These are phyloP conservation scores for Corniculantispora saksenae DNA, from an alignment of 2,329 filamentous ascomycete species.

Conservation along the genomic window DNA sequence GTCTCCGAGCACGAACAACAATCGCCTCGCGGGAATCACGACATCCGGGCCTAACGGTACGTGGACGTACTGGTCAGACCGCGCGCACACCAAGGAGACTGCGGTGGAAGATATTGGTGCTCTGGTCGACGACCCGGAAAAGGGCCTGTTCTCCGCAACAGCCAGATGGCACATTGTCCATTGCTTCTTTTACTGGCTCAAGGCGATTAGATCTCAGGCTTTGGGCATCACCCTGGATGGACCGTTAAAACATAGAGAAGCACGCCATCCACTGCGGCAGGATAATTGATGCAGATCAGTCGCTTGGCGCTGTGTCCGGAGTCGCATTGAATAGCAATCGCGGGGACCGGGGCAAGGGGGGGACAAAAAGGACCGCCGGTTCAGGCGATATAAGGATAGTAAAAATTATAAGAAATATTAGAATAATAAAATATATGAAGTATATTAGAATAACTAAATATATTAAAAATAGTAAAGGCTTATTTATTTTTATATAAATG, in stretches of 20 bases:
- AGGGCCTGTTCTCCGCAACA: neutral
- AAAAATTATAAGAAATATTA: no score
- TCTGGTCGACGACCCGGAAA: neutral
- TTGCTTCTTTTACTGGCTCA: conserved; percentile 8
- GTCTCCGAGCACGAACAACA: no score
- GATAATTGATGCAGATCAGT: neutral
- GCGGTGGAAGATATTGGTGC: neutral
- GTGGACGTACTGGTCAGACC: neutral
- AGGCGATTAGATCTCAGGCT: neutral
- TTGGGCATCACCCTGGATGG: neutral
- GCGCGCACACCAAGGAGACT: neutral
- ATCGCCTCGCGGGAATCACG: no score
- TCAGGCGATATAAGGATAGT: no score
- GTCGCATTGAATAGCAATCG: conserved; percentile 3
- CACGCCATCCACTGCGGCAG: neutral
- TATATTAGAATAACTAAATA: no score
- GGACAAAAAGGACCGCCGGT: no score
- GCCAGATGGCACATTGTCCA: neutral
- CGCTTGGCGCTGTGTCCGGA: neutral
- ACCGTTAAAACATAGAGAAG: neutral
- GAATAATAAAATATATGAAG: no score
- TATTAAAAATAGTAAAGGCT: no score
- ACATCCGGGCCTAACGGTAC: neutral
- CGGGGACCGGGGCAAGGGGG: neutral
- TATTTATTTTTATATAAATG: no score